phyloP scores from a whole-genome alignment of 805 yeast species.

The Teunomyces atbi region DNA sequence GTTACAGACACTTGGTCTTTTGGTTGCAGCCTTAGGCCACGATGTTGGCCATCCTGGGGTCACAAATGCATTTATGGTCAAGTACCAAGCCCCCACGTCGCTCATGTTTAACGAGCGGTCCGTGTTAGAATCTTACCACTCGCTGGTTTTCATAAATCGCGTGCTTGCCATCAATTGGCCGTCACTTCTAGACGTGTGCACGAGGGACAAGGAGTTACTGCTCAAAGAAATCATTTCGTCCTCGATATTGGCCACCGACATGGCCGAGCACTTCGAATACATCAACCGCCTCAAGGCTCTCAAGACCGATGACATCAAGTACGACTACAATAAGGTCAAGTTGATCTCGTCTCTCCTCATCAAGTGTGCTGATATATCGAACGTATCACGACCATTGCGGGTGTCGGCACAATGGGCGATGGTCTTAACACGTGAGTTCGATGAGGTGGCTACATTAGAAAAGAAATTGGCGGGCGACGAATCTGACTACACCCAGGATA shows the following conservation, averaged over 20 bases:
- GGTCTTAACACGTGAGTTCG: conserved; percentile 73
- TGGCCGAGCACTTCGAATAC: conserved; percentile 83
- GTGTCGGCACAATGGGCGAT: conserved; percentile 86
- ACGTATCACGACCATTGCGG: conserved; percentile 77
- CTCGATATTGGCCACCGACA: conserved; percentile 66
- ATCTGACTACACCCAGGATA: conserved; percentile 10
- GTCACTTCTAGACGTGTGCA: conserved; percentile 39
- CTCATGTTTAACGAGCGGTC: conserved; percentile 60
- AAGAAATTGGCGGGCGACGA: conserved; percentile 16
- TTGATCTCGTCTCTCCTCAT: conserved; percentile 68
- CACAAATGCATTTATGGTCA: conserved; percentile 70
- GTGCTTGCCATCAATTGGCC: conserved; percentile 39
- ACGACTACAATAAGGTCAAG: conserved; percentile 23
- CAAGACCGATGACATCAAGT: conserved; percentile 15
- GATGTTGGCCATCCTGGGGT: conserved; percentile 97
- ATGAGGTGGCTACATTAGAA: conserved; percentile 60
- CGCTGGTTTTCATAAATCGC: conserved; percentile 53
- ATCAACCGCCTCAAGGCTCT: conserved; percentile 47
- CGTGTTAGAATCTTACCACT: conserved; percentile 81
- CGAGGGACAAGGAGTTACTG: conserved; percentile 11
- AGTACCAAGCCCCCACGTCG: conserved; percentile 62
- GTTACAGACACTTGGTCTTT: conserved; percentile 54
- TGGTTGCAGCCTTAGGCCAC: conserved; percentile 88
- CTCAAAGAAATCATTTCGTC: conserved; percentile 32
- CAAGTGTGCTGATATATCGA: conserved; percentile 95